phyloP scores from a whole-genome alignment of 2,329 filamentous ascomycete species.

The Plectosphaerella cucumerina region DNA sequence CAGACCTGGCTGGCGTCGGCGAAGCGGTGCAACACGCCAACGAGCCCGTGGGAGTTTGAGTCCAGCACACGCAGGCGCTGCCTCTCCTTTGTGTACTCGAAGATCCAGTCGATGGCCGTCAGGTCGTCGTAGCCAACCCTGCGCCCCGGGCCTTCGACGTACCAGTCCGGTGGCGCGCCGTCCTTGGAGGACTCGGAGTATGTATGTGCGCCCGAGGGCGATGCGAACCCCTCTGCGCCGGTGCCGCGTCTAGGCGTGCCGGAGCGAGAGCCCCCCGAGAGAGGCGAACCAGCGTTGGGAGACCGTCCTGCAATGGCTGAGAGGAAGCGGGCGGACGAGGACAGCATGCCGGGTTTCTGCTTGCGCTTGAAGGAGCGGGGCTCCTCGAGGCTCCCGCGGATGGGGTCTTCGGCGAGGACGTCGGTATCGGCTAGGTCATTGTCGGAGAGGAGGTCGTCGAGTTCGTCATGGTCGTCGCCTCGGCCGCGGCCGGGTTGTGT shows the following conservation, averaged over 20 bases:
- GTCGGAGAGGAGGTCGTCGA: slow-evolving; percentile 35
- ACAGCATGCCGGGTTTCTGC: slow-evolving; percentile 46
- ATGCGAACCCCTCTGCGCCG: slow-evolving; percentile 10
- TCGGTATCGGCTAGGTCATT: slow-evolving; percentile 32
- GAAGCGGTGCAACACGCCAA: slow-evolving; percentile 69
- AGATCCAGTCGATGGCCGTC: slow-evolving; percentile 99
- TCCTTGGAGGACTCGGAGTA: slow-evolving; percentile 32
- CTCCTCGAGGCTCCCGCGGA: slow-evolving; percentile 43
- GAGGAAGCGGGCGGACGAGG: slow-evolving; percentile 42
- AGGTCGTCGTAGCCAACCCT: slow-evolving; percentile 94
- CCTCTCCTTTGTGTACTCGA: slow-evolving; percentile 94
- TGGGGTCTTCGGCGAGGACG: slow-evolving; percentile 52
- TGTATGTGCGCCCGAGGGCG: slow-evolving; percentile 1
- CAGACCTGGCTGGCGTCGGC: slow-evolving; percentile 88
- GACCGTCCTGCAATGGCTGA: slow-evolving; percentile 39
- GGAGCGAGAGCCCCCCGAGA: slow-evolving; percentile 6
- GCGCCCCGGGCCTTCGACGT: slow-evolving; percentile 80
- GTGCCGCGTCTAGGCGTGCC: slow-evolving; percentile 16
- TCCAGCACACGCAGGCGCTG: slow-evolving; percentile 77
- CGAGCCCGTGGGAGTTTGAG: slow-evolving; percentile 62
- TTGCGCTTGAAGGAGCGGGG: slow-evolving; percentile 70
- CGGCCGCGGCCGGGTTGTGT: slow-evolving; percentile 15
- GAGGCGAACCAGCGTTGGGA: slow-evolving; percentile 12
- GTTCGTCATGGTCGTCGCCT: slow-evolving; percentile 41
- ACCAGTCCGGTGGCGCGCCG: slow-evolving; percentile 67